phyloP scores from a whole-genome alignment of 257 asterid species.

The Petunia axillaris region DNA sequence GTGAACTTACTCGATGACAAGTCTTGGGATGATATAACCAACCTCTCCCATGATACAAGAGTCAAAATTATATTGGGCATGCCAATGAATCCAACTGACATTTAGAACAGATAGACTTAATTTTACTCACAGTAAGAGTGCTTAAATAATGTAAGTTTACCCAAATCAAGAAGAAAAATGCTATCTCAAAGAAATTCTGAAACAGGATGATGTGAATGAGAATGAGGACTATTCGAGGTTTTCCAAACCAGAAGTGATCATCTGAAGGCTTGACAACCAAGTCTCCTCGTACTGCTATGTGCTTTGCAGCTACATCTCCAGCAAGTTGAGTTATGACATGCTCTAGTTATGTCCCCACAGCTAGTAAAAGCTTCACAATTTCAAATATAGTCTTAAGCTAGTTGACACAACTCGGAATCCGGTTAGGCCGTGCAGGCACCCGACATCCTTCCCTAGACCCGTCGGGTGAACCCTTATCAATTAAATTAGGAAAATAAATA shows the following conservation, averaged over 20 bases:
- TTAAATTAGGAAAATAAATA: too few species aligned
- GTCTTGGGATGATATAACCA: slow-evolving; percentile 51
- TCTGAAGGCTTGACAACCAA: slow-evolving; percentile 40
- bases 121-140: too few species aligned
- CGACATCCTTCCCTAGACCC: too few species aligned
- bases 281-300: slow-evolving; percentile 33
- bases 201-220: slow-evolving; percentile 38
- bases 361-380: slow-evolving; percentile 53
- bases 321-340: slow-evolving; percentile 51
- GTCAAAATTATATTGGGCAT: slow-evolving; percentile 39
- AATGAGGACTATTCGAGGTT: slow-evolving; percentile 37
- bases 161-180: slow-evolving; percentile 44
- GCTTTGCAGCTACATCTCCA: slow-evolving; percentile 39
- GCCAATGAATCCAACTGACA: too few species aligned
- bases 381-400: too few species aligned
- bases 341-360: slow-evolving; percentile 66
- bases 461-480: too few species aligned
- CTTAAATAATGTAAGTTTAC: slow-evolving; percentile 23
- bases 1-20: slow-evolving; percentile 48
- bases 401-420: too few species aligned
- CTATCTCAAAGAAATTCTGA: slow-evolving; percentile 45
- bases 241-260: slow-evolving; percentile 40
- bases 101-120: too few species aligned
- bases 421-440: too few species aligned
- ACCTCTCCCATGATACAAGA: slow-evolving; percentile 70